Conservation (phyloP, 345 rosid genomes). For the Hypericum perforatum region DNA sequence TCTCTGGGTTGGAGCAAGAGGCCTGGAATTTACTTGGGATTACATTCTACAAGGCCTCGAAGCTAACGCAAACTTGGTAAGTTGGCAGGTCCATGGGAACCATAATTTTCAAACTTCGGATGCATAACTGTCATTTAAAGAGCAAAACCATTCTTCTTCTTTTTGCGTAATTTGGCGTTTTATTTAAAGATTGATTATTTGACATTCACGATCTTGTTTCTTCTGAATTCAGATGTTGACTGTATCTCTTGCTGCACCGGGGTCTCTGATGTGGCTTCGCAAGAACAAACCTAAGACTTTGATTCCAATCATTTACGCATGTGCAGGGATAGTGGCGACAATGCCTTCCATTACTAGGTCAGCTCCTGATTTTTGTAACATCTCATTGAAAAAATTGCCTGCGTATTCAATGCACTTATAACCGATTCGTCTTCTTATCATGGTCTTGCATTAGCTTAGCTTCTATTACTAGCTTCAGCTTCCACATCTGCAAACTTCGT, state of each 20-base stretch:
- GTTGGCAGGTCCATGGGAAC: conserved; percentile 1
- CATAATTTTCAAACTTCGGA: not conserved
- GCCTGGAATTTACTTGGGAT: conserved; percentile 92
- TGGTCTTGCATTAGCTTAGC: too few species aligned
- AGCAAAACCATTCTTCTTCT: too few species aligned
- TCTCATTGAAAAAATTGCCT: not conserved
- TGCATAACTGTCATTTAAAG: too few species aligned
- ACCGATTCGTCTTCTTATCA: not conserved
- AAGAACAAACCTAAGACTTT: conserved; percentile 86
- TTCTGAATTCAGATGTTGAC: conserved; percentile 56
- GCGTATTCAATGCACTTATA: not conserved
- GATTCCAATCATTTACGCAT: conserved; percentile 76
- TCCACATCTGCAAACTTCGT: too few species aligned
- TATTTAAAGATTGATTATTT: too few species aligned
- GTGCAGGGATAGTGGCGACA: conserved; percentile 84
- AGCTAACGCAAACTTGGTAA: conserved; percentile 92
- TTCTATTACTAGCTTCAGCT: too few species aligned
- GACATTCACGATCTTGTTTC: not conserved
- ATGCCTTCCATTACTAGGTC: conserved; percentile 92
- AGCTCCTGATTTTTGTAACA: conserved; percentile 3
- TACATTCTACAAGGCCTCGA: conserved; percentile 87
- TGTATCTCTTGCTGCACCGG: conserved; percentile 87
- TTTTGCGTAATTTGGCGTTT: too few species aligned
- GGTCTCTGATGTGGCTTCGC: conserved; percentile 95
- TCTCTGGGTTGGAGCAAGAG: conserved; percentile 95